Evolutionary conservation across 441 rosid genomes (phyloP).

Genomic region (Corymbia calophylla): DNA sequence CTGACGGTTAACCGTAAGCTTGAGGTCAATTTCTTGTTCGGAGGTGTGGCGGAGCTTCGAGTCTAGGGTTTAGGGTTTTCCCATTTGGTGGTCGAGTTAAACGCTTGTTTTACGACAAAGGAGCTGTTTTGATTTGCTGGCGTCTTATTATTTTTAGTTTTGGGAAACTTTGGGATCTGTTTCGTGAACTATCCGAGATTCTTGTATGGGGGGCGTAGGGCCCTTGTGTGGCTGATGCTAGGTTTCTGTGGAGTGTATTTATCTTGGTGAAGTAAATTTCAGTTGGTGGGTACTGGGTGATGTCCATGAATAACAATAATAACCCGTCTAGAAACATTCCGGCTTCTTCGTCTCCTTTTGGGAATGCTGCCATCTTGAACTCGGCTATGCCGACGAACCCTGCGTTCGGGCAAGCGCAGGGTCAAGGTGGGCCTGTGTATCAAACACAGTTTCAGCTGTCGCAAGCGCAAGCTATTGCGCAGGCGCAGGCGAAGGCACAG

Average conservation of each 20-base stretch:
- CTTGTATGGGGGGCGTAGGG: background rate
- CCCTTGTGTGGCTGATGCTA: background rate
- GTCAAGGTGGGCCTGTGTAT: background rate
- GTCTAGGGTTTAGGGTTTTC: background rate
- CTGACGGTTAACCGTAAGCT: background rate
- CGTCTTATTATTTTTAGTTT: background rate
- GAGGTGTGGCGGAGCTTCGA: background rate
- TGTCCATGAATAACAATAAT: background rate
- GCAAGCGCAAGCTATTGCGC: background rate
- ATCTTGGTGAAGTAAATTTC: background rate
- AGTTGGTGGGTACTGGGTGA: background rate
- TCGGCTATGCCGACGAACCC: background rate
- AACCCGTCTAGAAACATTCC: constrained; percentile 2
- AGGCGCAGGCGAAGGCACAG: background rate
- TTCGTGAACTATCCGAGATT: background rate
- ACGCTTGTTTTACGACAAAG: background rate
- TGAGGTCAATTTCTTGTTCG: background rate
- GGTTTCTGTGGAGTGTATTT: background rate
- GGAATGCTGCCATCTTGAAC: constrained; percentile 7
- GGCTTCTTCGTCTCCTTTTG: constrained; percentile 1
- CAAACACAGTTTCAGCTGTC: background rate
- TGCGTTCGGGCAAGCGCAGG: background rate
- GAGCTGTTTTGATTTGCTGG: background rate
- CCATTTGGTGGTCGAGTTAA: background rate
- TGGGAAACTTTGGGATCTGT: background rate